These are phyloP conservation scores for Paraconiothyrium sp. DNA, from an alignment of 2,329 filamentous ascomycete species.

Conservation along the genomic window DNA sequence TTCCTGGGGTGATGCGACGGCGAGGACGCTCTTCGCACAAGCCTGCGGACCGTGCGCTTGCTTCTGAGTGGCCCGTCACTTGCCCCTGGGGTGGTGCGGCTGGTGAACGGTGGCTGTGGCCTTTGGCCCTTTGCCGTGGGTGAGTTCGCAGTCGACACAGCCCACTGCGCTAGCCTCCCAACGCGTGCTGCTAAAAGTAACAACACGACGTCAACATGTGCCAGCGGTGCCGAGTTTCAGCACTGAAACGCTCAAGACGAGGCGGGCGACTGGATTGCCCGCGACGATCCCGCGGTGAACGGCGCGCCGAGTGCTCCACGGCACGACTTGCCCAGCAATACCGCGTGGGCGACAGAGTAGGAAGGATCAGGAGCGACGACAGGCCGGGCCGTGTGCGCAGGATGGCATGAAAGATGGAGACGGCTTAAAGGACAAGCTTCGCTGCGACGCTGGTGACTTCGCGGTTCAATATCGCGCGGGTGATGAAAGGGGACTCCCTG, in stretches of 20 bases:
- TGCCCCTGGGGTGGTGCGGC: background rate
- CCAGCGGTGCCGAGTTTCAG: slow-evolving; percentile 11
- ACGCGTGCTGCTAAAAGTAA: slow-evolving; percentile 15
- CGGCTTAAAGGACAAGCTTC: background rate
- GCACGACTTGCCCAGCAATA: background rate
- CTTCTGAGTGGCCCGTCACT: slow-evolving; percentile 9
- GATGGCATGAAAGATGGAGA: background rate
- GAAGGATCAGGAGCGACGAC: background rate
- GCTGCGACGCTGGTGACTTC: background rate
- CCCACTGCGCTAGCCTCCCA: slow-evolving; percentile 2
- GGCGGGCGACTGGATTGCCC: slow-evolving; percentile 6
- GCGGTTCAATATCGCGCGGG: background rate
- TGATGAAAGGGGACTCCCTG: slow-evolving; percentile 1
- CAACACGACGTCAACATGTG: slow-evolving; percentile 9
- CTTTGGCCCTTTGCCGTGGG: background rate
- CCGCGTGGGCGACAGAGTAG: slow-evolving; percentile 1
- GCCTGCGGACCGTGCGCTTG: slow-evolving; percentile 18
- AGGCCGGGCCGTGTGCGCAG: background rate
- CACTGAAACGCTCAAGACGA: slow-evolving; percentile 7
- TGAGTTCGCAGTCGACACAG: slow-evolving; percentile 6
- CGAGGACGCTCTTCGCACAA: slow-evolving; percentile 32
- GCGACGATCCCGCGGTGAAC: background rate
- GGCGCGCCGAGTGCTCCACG: background rate
- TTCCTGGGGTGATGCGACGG: slow-evolving; percentile 15
- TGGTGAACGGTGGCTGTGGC: slow-evolving; percentile 1